These are phyloP conservation scores for Vicia faba DNA, from an alignment of 306 rosid species.

Conservation along the genomic window DNA sequence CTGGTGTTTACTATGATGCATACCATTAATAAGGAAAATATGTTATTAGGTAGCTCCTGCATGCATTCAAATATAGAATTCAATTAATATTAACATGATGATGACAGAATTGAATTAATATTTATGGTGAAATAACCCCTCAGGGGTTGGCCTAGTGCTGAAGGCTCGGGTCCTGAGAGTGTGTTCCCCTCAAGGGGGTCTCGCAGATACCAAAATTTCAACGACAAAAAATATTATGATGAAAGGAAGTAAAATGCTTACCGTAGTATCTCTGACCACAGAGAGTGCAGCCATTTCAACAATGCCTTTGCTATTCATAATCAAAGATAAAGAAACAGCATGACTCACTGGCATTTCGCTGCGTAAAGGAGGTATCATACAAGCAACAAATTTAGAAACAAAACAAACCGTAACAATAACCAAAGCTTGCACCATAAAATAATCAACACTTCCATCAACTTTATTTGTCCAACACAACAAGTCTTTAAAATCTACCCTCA, in stretches of 20 bases:
- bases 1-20: conserved; percentile 34
- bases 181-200: no score
- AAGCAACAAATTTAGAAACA: conserved; percentile 41
- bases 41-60: conserved; percentile 41
- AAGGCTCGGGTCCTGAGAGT: no score
- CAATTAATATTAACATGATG: background rate
- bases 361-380: conserved; percentile 40
- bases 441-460: background rate
- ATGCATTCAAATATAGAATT: background rate
- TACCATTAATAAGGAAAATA: conserved; percentile 35
- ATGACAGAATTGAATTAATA: background rate
- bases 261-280: conserved; percentile 40
- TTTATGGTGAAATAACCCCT: no score
- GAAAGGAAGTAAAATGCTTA: conserved; percentile 26
- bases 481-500: conserved; percentile 47
- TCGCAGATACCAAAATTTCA: no score
- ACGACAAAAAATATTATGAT: no score
- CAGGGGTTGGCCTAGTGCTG: no score
- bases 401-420: conserved; percentile 9
- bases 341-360: conserved; percentile 50
- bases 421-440: conserved; percentile 15
- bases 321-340: conserved; percentile 47
- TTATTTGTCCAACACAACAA: conserved; percentile 11
- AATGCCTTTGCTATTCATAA: conserved; percentile 63
- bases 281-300: conserved; percentile 55